These are phyloP conservation scores for Triticum aestivum DNA, from an alignment of 176 grass and related monocot genomes.

Conservation along the genomic window DNA sequence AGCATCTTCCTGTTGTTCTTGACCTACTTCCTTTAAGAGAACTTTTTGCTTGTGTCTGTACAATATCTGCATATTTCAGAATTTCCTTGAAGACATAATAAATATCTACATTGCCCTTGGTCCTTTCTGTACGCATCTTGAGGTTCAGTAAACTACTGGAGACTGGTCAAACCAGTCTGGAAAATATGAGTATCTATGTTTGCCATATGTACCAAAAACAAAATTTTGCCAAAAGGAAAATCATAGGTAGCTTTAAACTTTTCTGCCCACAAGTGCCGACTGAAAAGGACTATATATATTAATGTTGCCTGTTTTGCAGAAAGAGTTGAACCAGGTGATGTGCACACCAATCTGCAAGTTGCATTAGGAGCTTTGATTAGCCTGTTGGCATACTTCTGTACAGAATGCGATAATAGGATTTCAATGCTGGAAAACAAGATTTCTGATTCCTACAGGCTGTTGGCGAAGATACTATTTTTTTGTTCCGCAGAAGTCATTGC, in stretches of 20 bases:
- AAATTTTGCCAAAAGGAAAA: background rate
- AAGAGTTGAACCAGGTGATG: slow-evolving; percentile 48
- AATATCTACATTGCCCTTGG: background rate
- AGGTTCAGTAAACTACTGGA: background rate
- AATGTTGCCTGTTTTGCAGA: slow-evolving; percentile 52
- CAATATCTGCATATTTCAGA: slow-evolving; percentile 1
- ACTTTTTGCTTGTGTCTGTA: background rate
- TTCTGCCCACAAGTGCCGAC: background rate
- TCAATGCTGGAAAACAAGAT: slow-evolving; percentile 52
- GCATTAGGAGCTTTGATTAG: slow-evolving; percentile 55
- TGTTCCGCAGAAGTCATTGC: slow-evolving; percentile 67
- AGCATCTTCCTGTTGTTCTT: slow-evolving; percentile 14
- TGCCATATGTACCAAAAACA: background rate
- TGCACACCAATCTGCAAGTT: slow-evolving; percentile 27
- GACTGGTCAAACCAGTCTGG: background rate
- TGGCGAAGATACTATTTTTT: slow-evolving; percentile 74
- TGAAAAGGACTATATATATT: background rate
- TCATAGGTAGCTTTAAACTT: background rate
- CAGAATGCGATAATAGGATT: slow-evolving; percentile 65
- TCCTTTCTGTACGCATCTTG: background rate
- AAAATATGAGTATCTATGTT: background rate
- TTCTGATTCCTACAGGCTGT: slow-evolving; percentile 63
- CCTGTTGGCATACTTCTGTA: slow-evolving; percentile 60
- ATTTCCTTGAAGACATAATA: background rate
- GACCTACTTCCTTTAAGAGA: background rate